Evolutionary conservation across 306 rosid species (phyloP).

Genomic region (Sechiopsis laciniata): DNA sequence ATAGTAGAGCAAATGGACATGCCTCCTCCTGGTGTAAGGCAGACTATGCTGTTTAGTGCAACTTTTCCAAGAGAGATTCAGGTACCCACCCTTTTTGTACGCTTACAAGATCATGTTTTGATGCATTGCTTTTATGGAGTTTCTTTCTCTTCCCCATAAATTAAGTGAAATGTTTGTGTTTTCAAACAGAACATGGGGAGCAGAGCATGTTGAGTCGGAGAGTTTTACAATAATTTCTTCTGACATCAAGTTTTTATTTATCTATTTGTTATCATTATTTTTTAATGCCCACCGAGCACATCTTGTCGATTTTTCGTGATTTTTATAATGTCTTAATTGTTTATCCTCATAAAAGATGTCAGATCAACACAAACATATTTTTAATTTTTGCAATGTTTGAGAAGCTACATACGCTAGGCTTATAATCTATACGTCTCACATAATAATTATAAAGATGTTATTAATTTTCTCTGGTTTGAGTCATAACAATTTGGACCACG

Average conservation of each 20-base stretch:
- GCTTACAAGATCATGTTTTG: neutral
- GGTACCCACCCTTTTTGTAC: conserved; percentile 27
- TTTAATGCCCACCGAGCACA: neutral
- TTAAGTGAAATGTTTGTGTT: neutral
- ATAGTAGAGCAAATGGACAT: conserved; percentile 81
- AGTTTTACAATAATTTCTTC: neutral
- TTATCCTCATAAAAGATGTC: neutral
- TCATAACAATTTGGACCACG: no score
- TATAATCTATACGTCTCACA: no score
- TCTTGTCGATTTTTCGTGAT: neutral
- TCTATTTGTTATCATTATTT: neutral
- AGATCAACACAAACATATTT: neutral
- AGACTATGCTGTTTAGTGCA: conserved; percentile 85
- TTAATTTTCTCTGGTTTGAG: no score
- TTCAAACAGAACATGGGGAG: neutral
- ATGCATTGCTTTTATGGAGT: no score
- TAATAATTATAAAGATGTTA: no score
- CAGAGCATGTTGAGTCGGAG: neutral
- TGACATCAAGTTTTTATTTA: neutral
- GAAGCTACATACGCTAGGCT: no score
- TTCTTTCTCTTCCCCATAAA: neutral
- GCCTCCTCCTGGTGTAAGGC: conserved; percentile 77
- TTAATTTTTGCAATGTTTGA: neutral
- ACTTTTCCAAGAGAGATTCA: conserved; percentile 87
- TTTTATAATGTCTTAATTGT: neutral